Percentiles rank a stretch among this genome's conserved stretches.
These are phyloP conservation scores for Trametes villosa DNA, from an alignment of 768 basidiomycete genomes.

Conservation along the genomic window DNA sequence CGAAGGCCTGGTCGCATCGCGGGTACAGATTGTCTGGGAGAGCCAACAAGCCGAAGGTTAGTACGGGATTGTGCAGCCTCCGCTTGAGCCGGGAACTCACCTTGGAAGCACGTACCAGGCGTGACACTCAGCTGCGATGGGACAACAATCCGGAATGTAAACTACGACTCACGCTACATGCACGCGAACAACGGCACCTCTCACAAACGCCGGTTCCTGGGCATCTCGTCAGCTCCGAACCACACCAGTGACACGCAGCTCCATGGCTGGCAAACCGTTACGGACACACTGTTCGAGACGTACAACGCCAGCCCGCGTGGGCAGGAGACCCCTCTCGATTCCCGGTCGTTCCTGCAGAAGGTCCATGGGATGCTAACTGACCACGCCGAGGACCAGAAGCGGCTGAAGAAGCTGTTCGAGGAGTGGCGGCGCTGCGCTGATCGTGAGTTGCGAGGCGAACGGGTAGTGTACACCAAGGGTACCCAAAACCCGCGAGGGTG, in stretches of 20 bases:
- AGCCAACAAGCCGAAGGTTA: not conserved
- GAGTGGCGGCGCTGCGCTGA: not conserved
- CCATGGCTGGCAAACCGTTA: not conserved
- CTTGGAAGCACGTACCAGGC: not conserved
- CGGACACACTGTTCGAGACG: not conserved
- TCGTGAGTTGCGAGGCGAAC: not conserved
- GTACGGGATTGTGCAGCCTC: too few species aligned
- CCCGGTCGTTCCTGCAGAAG: not conserved
- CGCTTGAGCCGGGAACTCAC: too few species aligned
- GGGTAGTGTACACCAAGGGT: not conserved
- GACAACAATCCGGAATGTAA: not conserved
- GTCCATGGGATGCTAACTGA: conserved; percentile 6
- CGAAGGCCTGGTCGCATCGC: not conserved
- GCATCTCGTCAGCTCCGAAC: not conserved
- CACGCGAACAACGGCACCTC: not conserved
- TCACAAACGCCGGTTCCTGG: not conserved
- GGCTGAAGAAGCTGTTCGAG: not conserved
- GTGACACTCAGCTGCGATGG: conserved; percentile 1
- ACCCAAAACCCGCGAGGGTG: too few species aligned
- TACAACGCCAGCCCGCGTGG: not conserved
- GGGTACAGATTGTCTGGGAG: not conserved
- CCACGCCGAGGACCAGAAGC: conserved; percentile 20
- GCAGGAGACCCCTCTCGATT: not conserved
- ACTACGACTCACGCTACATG: not conserved
- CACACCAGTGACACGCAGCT: not conserved